Evolutionary conservation across 2,329 filamentous ascomycete genomes (phyloP).

Genomic region (Ilyonectria sp.): DNA sequence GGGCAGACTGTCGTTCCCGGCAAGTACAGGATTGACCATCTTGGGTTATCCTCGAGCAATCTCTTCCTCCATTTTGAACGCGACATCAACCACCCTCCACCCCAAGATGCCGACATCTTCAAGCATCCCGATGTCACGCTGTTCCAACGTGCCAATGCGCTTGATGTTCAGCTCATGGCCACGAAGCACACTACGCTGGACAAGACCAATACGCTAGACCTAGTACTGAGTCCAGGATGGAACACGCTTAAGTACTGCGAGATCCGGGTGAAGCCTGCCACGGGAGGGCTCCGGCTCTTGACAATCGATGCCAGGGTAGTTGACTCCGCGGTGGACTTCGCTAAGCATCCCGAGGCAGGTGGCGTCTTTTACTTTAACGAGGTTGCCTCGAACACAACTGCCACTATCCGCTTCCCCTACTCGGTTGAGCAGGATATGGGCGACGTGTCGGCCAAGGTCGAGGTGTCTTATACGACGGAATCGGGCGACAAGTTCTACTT

Average conservation of each 20-base stretch:
- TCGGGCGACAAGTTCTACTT: slow-evolving; percentile 64
- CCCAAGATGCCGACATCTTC: slow-evolving; percentile 67
- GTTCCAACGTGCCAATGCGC: slow-evolving; percentile 78
- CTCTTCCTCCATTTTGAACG: slow-evolving; percentile 77
- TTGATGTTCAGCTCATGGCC: slow-evolving; percentile 77
- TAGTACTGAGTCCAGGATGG: slow-evolving; percentile 81
- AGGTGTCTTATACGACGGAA: slow-evolving; percentile 80
- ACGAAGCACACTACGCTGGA: slow-evolving; percentile 84
- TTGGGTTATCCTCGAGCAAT: slow-evolving; percentile 76
- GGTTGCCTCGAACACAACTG: slow-evolving; percentile 60
- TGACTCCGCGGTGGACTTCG: slow-evolving; percentile 58
- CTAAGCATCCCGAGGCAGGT: slow-evolving; percentile 68
- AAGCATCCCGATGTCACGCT: slow-evolving; percentile 76
- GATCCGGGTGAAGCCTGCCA: slow-evolving; percentile 74
- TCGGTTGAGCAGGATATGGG: slow-evolving; percentile 84
- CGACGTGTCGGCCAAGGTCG: slow-evolving; percentile 81
- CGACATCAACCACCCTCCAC: slow-evolving; percentile 63
- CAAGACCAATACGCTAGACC: slow-evolving; percentile 81
- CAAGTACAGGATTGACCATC: slow-evolving; percentile 80
- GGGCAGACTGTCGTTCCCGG: slow-evolving; percentile 76
- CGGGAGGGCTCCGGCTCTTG: slow-evolving; percentile 75
- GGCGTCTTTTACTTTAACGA: slow-evolving; percentile 67
- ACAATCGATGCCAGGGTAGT: slow-evolving; percentile 72
- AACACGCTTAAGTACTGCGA: slow-evolving; percentile 76
- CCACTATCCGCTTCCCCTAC: slow-evolving; percentile 82